phyloP scores from a whole-genome alignment of 2,329 filamentous ascomycete genomes.

The Penicillium sp. region DNA sequence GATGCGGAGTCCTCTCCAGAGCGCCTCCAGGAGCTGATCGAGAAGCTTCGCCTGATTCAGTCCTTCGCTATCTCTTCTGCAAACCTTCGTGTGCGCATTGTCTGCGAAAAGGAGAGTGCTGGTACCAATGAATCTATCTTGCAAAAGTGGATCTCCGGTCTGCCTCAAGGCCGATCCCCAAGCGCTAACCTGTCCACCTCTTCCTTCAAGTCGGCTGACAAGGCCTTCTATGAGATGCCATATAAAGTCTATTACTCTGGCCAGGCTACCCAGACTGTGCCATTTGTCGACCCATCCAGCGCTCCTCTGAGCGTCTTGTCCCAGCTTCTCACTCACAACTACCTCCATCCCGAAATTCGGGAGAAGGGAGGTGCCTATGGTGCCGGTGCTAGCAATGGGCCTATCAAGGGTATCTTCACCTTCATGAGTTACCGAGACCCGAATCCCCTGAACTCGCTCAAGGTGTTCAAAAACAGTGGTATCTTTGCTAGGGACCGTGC shows the following conservation, averaged over 20 bases:
- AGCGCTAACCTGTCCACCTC: constrained; percentile 33
- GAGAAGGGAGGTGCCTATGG: constrained; percentile 98
- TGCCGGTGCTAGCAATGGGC: constrained; percentile 78
- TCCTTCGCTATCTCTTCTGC: constrained; percentile 67
- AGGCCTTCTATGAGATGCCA: constrained; percentile 88
- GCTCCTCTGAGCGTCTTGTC: constrained; percentile 84
- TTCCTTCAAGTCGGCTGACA: constrained; percentile 47
- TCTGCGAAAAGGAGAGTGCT: constrained; percentile 75
- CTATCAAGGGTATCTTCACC: constrained; percentile 80
- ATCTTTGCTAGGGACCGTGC: constrained; percentile 76
- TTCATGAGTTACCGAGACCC: constrained; percentile 98
- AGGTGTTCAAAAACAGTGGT: constrained; percentile 79
- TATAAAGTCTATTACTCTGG: constrained; percentile 97
- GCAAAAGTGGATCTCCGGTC: constrained; percentile 64
- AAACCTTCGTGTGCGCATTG: constrained; percentile 75
- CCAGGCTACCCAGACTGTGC: constrained; percentile 75
- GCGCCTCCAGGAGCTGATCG: constrained; percentile 70
- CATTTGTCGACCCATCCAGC: constrained; percentile 72
- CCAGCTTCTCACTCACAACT: constrained; percentile 91
- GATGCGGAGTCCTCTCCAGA: constrained; percentile 70
- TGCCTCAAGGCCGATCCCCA: constrained; percentile 50
- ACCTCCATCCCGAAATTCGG: constrained; percentile 93
- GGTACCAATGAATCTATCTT: constrained; percentile 69
- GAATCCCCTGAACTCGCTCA: constrained; percentile 83
- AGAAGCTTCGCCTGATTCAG: constrained; percentile 83